These are phyloP conservation scores for Terfezia claveryi DNA, from an alignment of 495 filamentous ascomycete genomes.

Conservation along the genomic window DNA sequence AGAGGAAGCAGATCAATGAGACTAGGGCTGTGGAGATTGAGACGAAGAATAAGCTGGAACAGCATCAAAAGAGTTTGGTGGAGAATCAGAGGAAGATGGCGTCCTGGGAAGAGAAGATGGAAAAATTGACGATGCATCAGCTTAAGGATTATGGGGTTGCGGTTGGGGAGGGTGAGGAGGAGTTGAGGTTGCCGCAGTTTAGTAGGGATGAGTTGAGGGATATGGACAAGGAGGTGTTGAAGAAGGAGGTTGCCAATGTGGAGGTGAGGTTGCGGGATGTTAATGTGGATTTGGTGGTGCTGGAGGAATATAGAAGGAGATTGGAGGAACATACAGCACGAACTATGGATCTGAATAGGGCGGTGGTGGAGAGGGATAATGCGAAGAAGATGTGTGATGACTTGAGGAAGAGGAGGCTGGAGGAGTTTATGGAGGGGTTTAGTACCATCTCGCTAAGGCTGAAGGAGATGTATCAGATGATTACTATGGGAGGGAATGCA, in stretches of 20 bases:
- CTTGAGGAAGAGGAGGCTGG: slow-evolving; percentile 64
- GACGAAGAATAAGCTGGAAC: slow-evolving; percentile 93
- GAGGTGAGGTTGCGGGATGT: slow-evolving; percentile 56
- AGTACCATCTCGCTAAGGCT: slow-evolving; percentile 78
- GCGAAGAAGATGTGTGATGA: slow-evolving; percentile 83
- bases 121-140: slow-evolving; percentile 57
- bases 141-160: slow-evolving; percentile 44
- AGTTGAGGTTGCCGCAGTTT: not conserved
- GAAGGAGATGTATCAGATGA: slow-evolving; percentile 99
- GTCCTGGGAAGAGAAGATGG: slow-evolving; percentile 76
- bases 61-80: slow-evolving; percentile 67
- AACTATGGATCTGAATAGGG: slow-evolving; percentile 52
- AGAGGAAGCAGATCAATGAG: slow-evolving; percentile 68
- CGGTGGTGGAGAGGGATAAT: slow-evolving; percentile 53
- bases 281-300: slow-evolving; percentile 71
- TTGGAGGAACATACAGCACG: slow-evolving; percentile 69
- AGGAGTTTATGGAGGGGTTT: slow-evolving; percentile 98
- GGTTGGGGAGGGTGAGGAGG: slow-evolving; percentile 7
- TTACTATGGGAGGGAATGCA: slow-evolving; percentile 97
- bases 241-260: slow-evolving; percentile 9
- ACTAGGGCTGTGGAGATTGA: slow-evolving; percentile 83
- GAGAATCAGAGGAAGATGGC: slow-evolving; percentile 69
- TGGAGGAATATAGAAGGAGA: slow-evolving; percentile 79
- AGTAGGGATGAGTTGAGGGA: not conserved
- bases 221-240: not conserved